Percentiles rank a stretch among this genome's conserved stretches.
These are phyloP conservation scores for Stramenopiles sp. DNA, from an alignment of 352 stramenopile genomes.

Conservation along the genomic window DNA sequence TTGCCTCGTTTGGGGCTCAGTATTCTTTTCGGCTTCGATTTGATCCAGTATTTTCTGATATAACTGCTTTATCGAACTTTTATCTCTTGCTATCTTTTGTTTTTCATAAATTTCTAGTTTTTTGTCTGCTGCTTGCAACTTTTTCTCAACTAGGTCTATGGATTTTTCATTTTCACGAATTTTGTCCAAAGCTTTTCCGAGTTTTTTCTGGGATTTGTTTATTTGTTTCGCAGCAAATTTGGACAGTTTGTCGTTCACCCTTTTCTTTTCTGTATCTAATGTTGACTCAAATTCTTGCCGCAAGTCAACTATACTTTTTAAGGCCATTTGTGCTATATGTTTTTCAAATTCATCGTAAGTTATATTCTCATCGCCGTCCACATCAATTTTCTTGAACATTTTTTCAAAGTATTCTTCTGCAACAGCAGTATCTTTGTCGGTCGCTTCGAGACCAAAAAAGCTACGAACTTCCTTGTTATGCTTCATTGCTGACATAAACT, in stretches of 20 bases:
- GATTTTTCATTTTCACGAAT: no score
- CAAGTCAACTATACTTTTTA: not conserved
- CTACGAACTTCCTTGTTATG: not conserved
- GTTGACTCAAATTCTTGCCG: not conserved
- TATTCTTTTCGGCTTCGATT: not conserved
- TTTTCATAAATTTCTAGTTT: not conserved
- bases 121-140: not conserved
- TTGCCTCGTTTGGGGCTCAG: not conserved
- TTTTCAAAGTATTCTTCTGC: slow-evolving; percentile 12
- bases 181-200: not conserved
- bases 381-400: slow-evolving; percentile 4
- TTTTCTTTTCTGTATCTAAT: not conserved
- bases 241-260: not conserved
- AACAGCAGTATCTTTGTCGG: not conserved
- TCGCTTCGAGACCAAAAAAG: not conserved
- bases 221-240: not conserved
- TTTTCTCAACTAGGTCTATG: no score
- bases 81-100: not conserved
- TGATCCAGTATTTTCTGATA: not conserved
- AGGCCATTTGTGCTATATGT: slow-evolving; percentile 8
- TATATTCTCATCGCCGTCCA: not conserved
- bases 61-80: not conserved
- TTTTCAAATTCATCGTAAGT: not conserved
- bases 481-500: slow-evolving; percentile 1
- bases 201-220: not conserved